Conservation (phyloP, 768 basidiomycete genomes). For the Psilocybe cyanescens region DNA sequence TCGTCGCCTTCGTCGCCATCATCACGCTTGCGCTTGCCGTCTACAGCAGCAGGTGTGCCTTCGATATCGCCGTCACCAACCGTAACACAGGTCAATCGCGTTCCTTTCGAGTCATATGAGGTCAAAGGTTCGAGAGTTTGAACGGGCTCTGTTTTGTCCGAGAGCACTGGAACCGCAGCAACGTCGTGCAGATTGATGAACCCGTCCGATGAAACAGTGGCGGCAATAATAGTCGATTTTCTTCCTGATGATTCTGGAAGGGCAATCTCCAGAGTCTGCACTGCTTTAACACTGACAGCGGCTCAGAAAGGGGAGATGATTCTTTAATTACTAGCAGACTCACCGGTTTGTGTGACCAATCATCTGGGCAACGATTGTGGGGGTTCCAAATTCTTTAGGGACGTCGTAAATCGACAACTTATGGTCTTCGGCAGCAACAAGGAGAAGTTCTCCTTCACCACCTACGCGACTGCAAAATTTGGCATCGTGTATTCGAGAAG, state of each 20-base stretch:
- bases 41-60: slow-evolving; percentile 4
- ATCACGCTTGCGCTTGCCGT: slow-evolving; percentile 27
- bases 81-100: slow-evolving; percentile 73
- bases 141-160: slow-evolving; percentile 16
- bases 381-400: slow-evolving; percentile 47
- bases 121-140: slow-evolving; percentile 57
- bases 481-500: slow-evolving; percentile 84
- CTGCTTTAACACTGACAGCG: slow-evolving; percentile 71
- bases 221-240: slow-evolving; percentile 61
- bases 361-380: slow-evolving; percentile 70
- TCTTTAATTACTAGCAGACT: slow-evolving; percentile 20
- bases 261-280: slow-evolving; percentile 67
- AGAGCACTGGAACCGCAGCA: slow-evolving; percentile 42
- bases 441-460: slow-evolving; percentile 66
- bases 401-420: slow-evolving; percentile 80
- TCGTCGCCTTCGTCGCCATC: slow-evolving; percentile 33
- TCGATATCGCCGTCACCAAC: slow-evolving; percentile 35
- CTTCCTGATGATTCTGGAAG: slow-evolving; percentile 44
- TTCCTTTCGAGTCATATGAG: slow-evolving; percentile 85
- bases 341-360: slow-evolving; percentile 89
- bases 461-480: slow-evolving; percentile 69
- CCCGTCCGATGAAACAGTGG: slow-evolving; percentile 91
- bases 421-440: slow-evolving; percentile 91
- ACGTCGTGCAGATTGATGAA: slow-evolving; percentile 80
- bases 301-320: slow-evolving; percentile 5